These are phyloP conservation scores for Pilobolus umbonatus DNA, from an alignment of 192 early-diverging fungal genomes.

Conservation along the genomic window DNA sequence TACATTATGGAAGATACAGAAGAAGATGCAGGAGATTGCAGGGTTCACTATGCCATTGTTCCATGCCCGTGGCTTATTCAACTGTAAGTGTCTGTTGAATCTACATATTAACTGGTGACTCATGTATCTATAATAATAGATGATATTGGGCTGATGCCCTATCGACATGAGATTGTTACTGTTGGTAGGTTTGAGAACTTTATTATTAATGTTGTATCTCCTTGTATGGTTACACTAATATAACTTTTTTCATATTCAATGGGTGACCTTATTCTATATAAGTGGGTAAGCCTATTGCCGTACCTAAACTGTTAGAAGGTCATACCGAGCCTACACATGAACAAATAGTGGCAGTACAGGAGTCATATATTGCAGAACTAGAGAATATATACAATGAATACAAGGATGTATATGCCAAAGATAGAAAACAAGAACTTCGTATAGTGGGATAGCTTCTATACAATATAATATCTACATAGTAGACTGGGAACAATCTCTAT, in stretches of 20 bases:
- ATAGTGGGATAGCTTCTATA: too few relatives aligned
- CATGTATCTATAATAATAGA: constrained; percentile 28
- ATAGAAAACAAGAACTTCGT: constrained; percentile 54
- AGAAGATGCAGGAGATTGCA: constrained; percentile 56
- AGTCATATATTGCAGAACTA: constrained; percentile 60
- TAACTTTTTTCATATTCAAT: not conserved
- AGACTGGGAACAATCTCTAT: too few relatives aligned
- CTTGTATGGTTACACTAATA: not conserved
- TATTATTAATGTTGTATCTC: not conserved
- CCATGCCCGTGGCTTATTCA: constrained; percentile 83
- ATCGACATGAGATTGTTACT: constrained; percentile 38
- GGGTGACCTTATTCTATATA: not conserved
- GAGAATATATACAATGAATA: constrained; percentile 54
- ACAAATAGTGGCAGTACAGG: constrained; percentile 50
- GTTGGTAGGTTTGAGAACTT: constrained; percentile 26
- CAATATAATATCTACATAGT: too few relatives aligned
- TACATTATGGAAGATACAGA: constrained; percentile 59
- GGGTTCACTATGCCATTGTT: constrained; percentile 75
- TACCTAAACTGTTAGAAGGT: constrained; percentile 34
- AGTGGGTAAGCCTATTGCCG: constrained; percentile 62
- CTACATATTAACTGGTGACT: not conserved
- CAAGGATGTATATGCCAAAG: constrained; percentile 65
- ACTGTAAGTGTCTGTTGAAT: constrained; percentile 53
- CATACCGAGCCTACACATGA: constrained; percentile 45
- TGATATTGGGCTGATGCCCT: constrained; percentile 48